phyloP scores from a whole-genome alignment of 2,329 filamentous ascomycete species.

The Orbilia brochopaga region DNA sequence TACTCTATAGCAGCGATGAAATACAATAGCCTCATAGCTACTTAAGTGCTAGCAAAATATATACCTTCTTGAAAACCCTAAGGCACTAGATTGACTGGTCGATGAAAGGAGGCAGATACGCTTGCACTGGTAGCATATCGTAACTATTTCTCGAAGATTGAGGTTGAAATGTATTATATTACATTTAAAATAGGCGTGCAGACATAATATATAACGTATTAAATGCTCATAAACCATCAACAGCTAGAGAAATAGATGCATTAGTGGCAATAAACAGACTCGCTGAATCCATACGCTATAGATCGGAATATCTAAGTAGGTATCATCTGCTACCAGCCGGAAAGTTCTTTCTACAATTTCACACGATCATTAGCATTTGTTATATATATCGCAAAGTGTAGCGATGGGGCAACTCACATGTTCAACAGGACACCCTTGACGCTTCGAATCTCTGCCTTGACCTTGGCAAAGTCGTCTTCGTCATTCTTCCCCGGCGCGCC shows the following conservation, averaged over 20 bases:
- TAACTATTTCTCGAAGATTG: not conserved
- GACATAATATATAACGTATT: not conserved
- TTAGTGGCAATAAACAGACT: no score
- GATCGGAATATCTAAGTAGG: not conserved
- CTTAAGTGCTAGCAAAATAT: no score
- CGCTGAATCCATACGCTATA: not conserved
- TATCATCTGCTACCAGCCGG: conserved; percentile 46
- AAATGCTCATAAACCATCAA: not conserved
- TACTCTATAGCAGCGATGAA: no score
- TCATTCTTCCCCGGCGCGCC: conserved; percentile 63
- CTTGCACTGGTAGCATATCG: no score
- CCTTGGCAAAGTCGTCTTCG: conserved; percentile 72
- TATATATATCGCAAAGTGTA: not conserved
- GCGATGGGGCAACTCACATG: conserved; percentile 47
- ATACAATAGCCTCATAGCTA: no score
- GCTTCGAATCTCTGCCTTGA: conserved; percentile 76
- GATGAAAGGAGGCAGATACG: no score
- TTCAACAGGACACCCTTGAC: conserved; percentile 79
- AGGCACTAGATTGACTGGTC: no score
- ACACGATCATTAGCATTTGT: conserved; percentile 9
- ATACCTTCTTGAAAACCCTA: no score
- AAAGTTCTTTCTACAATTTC: conserved; percentile 54
- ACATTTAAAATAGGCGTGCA: not conserved
- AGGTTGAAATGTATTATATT: not conserved
- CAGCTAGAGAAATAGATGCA: not conserved